These are phyloP conservation scores for Conticribra weissflogii DNA, from an alignment of 108 stramenopile species.

Conservation along the genomic window DNA sequence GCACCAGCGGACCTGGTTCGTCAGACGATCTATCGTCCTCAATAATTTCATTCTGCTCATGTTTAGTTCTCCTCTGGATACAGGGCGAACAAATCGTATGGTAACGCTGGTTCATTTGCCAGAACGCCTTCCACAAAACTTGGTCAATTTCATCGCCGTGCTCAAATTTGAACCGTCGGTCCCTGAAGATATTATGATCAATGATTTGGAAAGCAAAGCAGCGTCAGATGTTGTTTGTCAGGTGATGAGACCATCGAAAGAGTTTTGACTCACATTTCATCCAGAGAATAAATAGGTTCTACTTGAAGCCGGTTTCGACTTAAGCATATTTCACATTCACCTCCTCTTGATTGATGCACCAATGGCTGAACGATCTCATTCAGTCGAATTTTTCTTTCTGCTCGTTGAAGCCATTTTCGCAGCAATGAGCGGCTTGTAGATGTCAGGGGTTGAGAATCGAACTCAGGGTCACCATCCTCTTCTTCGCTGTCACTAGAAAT, in stretches of 20 bases:
- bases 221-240: no score
- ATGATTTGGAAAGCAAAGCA: no score
- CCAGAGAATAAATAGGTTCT: slow-evolving; percentile 54
- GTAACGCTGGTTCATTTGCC: slow-evolving; percentile 67
- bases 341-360: slow-evolving; percentile 58
- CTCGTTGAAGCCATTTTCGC: slow-evolving; percentile 65
- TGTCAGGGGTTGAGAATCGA: slow-evolving; percentile 62
- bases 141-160: slow-evolving; percentile 71
- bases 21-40: slow-evolving; percentile 17
- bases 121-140: slow-evolving; percentile 76
- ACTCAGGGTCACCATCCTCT: slow-evolving; percentile 55
- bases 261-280: slow-evolving; percentile 58
- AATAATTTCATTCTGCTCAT: slow-evolving; percentile 22
- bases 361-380: slow-evolving; percentile 53
- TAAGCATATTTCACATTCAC: slow-evolving; percentile 75
- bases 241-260: no score
- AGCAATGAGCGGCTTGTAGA: slow-evolving; percentile 62
- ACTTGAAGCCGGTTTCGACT: slow-evolving; percentile 75
- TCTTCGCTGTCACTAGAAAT: slow-evolving; percentile 69
- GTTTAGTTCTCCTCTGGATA: slow-evolving; percentile 31
- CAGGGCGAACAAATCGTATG: slow-evolving; percentile 66
- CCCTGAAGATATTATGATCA: no score
- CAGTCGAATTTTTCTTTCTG: slow-evolving; percentile 53
- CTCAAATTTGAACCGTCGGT: slow-evolving; percentile 49
- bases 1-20: slow-evolving; percentile 40